Percentiles rank a stretch among this genome's conserved stretches.
Evolutionary conservation across 2,329 filamentous ascomycete genomes (phyloP).

Genomic region (Cladophialophora bantiana): DNA sequence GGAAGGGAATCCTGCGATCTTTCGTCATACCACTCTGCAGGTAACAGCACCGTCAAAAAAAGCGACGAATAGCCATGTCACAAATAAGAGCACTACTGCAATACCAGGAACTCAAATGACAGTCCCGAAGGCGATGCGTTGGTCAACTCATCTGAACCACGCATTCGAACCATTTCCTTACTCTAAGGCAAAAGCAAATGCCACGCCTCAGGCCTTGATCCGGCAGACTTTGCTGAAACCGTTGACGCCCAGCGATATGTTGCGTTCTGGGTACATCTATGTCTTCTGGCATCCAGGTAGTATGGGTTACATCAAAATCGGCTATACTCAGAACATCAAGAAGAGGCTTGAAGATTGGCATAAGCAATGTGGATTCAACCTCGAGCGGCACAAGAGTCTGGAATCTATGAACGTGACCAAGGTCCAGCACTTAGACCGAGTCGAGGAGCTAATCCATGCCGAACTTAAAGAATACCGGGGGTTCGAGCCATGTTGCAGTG

Average conservation of each 20-base stretch:
- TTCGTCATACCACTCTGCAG: not conserved
- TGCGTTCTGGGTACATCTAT: conserved; percentile 16
- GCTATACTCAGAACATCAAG: conserved; percentile 11
- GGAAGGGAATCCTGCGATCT: not conserved
- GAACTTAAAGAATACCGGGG: conserved; percentile 26
- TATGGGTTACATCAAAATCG: conserved; percentile 32
- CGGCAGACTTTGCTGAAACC: conserved; percentile 13
- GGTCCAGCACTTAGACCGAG: conserved; percentile 15
- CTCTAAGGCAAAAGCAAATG: not conserved
- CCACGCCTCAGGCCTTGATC: conserved; percentile 16
- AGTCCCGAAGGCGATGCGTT: not conserved
- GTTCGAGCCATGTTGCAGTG: conserved; percentile 14
- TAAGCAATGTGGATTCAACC: conserved; percentile 15
- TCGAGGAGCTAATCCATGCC: conserved; percentile 31
- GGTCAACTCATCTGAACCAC: conserved; percentile 7
- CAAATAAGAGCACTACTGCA: not conserved
- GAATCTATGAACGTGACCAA: not conserved
- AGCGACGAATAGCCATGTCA: not conserved
- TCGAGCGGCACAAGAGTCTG: conserved; percentile 1
- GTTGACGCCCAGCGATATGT: conserved; percentile 11
- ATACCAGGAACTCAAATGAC: not conserved
- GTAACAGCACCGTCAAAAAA: not conserved
- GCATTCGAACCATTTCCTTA: conserved; percentile 7
- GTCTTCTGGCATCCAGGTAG: conserved; percentile 27
- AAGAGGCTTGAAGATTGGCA: conserved; percentile 23